Evolutionary conservation across 176 grass and related monocot species (phyloP).

Genomic region (Neostapfia colusana): DNA sequence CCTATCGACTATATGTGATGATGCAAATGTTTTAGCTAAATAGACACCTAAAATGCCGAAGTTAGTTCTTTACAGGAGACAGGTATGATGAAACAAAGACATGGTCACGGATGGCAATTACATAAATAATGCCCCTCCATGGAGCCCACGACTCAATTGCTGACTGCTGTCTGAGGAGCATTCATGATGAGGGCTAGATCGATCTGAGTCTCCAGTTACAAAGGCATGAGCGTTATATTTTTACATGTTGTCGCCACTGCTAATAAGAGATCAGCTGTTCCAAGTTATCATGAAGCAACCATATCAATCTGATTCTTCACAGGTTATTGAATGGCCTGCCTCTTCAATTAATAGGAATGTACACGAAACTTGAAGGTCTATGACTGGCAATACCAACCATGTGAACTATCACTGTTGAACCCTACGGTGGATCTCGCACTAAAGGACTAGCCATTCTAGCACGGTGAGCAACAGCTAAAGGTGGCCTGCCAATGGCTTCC

Average conservation of each 20-base stretch:
- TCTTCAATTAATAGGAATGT: constrained; percentile 60
- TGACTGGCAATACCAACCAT: constrained; percentile 30
- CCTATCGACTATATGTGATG: constrained; percentile 38
- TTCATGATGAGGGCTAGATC: constrained; percentile 23
- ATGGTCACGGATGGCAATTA: constrained; percentile 40
- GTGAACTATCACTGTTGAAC: constrained; percentile 19
- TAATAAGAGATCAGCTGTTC: constrained; percentile 36
- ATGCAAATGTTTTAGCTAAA: constrained; percentile 45
- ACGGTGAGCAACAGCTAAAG: constrained; percentile 42
- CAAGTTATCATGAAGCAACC: constrained; percentile 48
- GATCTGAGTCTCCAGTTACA: constrained; percentile 46
- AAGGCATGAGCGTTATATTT: constrained; percentile 44
- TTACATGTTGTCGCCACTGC: constrained; percentile 48
- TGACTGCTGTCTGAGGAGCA: constrained; percentile 34
- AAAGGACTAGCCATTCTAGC: constrained; percentile 64
- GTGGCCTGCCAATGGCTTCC: constrained; percentile 86
- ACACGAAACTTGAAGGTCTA: constrained; percentile 40
- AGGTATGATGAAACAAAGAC: constrained; percentile 43
- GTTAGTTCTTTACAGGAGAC: constrained; percentile 75
- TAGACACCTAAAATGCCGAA: constrained; percentile 54
- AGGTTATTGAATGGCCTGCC: constrained; percentile 47
- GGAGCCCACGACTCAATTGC: constrained; percentile 11
- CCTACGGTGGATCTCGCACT: constrained; percentile 51
- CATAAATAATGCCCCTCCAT: constrained; percentile 31
- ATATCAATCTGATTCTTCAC: constrained; percentile 43